Conservation (phyloP, 331 rosid genomes). For the Malus hybrid region DNA sequence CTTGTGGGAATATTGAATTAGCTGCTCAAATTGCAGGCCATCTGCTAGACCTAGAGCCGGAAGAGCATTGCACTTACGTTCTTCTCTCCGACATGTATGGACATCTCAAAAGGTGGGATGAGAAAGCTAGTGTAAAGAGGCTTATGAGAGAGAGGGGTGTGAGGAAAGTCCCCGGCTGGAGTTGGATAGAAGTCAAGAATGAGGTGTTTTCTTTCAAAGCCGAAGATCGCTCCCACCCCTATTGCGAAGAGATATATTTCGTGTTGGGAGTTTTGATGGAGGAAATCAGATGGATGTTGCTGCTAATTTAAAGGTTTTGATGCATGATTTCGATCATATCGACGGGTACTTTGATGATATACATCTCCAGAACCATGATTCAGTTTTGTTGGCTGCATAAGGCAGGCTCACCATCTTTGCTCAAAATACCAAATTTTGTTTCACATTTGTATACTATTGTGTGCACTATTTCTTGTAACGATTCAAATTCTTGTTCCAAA, state of each 20-base stretch:
- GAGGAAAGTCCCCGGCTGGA: constrained; percentile 79
- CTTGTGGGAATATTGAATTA: constrained; percentile 62
- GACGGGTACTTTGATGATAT: not conserved
- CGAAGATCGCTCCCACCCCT: constrained; percentile 57
- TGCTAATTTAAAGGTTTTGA: constrained; percentile 14
- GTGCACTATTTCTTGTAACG: not conserved
- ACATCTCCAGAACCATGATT: not conserved
- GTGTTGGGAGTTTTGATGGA: constrained; percentile 36
- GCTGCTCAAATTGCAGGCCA: constrained; percentile 56
- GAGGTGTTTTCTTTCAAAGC: constrained; percentile 78
- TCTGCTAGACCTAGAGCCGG: constrained; percentile 63
- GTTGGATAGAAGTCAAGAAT: constrained; percentile 74
- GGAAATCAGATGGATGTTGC: constrained; percentile 26
- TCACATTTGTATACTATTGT: not conserved
- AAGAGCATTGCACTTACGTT: constrained; percentile 73
- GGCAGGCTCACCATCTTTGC: not conserved
- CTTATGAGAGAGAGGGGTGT: constrained; percentile 74
- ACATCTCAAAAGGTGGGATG: constrained; percentile 58
- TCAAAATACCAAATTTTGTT: not conserved
- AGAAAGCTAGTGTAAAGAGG: constrained; percentile 59
- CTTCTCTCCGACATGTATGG: constrained; percentile 66
- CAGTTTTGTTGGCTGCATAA: not conserved
- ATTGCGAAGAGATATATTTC: constrained; percentile 32
- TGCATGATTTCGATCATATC: constrained; percentile 17
- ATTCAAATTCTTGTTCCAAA: not conserved